Base-by-base conservation (phyloP, 139 green algal genomes). In the Coelastrella sp. region DNA sequence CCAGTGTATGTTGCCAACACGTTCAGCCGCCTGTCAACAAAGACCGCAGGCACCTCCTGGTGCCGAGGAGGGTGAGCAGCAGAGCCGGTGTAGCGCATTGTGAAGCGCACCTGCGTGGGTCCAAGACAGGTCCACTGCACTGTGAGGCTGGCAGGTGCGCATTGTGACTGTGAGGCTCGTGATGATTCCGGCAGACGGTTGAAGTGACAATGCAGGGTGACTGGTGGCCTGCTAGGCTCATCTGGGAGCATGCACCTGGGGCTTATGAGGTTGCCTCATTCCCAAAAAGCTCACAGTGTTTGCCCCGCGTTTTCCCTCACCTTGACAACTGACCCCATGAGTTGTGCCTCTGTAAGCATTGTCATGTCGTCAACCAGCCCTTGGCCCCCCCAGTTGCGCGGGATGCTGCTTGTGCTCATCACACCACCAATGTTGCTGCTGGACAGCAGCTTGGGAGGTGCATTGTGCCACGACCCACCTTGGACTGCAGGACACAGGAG, bases 371-470 rank as follows among this genome's bases (percentile, higher is more conserved):
- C 58, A 24, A 88, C 24, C 25, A 91, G 72, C n/a, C 83, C 4
- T 68, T 88, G 80, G 7, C 88, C 73, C 15, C 81, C 88, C 88
- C 88, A 91, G 68, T 91, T 91, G 70, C 88, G 88, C 0, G 87
- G 68, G 10, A 85, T 59, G n/a, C 9, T 35, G 58, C 20, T 63
- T 35, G 66, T 60, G 7, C 20, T 82, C 22, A 82, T 84, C 10
- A 24, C 22, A 58, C 49, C 80, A 19, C 24, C 88, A 10, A 65
- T 15, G 25, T 58, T n/a, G 14, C 17, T 57, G 65, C 57, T 59
- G 49, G 22, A 24, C 59, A 91, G 17, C 88, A 91, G 19, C 57
- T 66, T 78, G 61, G 88, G 58, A 8, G 70, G 63, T 8, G 20
- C 17, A 74, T 91, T 84, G 14, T 83, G 66, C 88, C 88, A 91